Percentiles rank a stretch among this genome's conserved stretches.
Evolutionary conservation across 2,329 filamentous ascomycete species (phyloP).

Genomic region (Aspergillus alliaceus): DNA sequence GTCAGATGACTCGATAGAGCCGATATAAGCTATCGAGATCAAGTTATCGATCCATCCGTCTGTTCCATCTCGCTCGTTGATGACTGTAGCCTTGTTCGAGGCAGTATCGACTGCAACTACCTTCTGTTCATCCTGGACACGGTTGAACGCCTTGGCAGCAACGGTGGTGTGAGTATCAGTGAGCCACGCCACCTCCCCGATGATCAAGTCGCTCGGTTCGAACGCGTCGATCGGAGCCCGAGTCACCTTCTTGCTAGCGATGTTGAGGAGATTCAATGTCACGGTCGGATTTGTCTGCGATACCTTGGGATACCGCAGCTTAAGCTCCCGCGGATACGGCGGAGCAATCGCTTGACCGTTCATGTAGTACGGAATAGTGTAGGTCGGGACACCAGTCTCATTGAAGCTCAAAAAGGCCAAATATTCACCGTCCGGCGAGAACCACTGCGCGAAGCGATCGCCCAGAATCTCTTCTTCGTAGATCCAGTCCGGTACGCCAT

Average conservation of each 20-base stretch:
- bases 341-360: slow-evolving; percentile 57
- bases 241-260: slow-evolving; percentile 49
- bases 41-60: slow-evolving; percentile 63
- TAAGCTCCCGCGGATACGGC: slow-evolving; percentile 61
- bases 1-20: slow-evolving; percentile 33
- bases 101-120: slow-evolving; percentile 60
- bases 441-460: slow-evolving; percentile 81
- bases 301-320: slow-evolving; percentile 69
- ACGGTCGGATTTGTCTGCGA: slow-evolving; percentile 67
- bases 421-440: slow-evolving; percentile 81
- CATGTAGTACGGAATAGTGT: slow-evolving; percentile 68
- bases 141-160: slow-evolving; percentile 66
- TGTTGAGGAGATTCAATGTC: slow-evolving; percentile 57
- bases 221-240: slow-evolving; percentile 58
- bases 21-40: slow-evolving; percentile 47
- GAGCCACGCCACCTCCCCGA: slow-evolving; percentile 69
- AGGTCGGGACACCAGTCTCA: slow-evolving; percentile 68
- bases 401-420: slow-evolving; percentile 87
- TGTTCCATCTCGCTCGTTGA: slow-evolving; percentile 59
- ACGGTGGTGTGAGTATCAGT: slow-evolving; percentile 62
- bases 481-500: slow-evolving; percentile 94
- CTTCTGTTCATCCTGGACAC: slow-evolving; percentile 66
- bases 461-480: slow-evolving; percentile 80
- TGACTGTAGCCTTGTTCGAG: slow-evolving; percentile 45
- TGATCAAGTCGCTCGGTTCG: slow-evolving; percentile 59